These are phyloP conservation scores for Clavispora vitiphila DNA, from an alignment of 805 yeast species.

Conservation along the genomic window DNA sequence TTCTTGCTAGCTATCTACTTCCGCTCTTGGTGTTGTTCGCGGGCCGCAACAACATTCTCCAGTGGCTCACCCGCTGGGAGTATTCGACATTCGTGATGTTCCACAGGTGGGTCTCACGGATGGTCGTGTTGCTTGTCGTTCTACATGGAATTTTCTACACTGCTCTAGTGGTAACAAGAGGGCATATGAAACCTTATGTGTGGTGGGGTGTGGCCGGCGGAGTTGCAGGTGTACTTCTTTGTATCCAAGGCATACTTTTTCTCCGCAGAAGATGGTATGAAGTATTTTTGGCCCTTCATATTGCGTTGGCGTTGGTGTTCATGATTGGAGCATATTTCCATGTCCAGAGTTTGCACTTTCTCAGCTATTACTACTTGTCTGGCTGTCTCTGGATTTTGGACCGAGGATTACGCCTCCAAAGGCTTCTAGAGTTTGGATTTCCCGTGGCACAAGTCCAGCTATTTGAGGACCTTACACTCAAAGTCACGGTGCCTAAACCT, in stretches of 20 bases:
- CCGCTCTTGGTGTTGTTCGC: conserved; percentile 15
- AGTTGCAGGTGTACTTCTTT: conserved; percentile 39
- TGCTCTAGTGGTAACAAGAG: background rate
- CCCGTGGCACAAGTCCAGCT: conserved; percentile 44
- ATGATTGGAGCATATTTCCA: conserved; percentile 44
- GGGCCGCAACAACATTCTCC: conserved; percentile 22
- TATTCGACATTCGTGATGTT: conserved; percentile 48
- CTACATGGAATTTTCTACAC: conserved; percentile 33
- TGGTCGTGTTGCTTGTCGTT: conserved; percentile 34
- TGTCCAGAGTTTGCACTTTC: conserved; percentile 36
- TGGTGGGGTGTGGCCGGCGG: conserved; percentile 37
- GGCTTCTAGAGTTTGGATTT: conserved; percentile 58
- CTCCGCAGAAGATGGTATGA: conserved; percentile 47
- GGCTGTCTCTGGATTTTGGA: conserved; percentile 14
- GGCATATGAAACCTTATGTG: conserved; percentile 12
- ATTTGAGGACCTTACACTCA: conserved; percentile 42
- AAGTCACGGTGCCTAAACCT: conserved; percentile 48
- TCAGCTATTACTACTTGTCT: conserved; percentile 13
- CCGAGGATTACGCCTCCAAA: conserved; percentile 49
- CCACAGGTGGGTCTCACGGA: conserved; percentile 55
- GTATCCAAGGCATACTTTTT: conserved; percentile 42
- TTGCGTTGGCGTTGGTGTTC: conserved; percentile 32
- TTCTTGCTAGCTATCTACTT: conserved; percentile 13
- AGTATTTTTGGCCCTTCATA: conserved; percentile 29
- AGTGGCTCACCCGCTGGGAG: conserved; percentile 34